phyloP scores from a whole-genome alignment of 805 yeast species.

The Pichia californica region DNA sequence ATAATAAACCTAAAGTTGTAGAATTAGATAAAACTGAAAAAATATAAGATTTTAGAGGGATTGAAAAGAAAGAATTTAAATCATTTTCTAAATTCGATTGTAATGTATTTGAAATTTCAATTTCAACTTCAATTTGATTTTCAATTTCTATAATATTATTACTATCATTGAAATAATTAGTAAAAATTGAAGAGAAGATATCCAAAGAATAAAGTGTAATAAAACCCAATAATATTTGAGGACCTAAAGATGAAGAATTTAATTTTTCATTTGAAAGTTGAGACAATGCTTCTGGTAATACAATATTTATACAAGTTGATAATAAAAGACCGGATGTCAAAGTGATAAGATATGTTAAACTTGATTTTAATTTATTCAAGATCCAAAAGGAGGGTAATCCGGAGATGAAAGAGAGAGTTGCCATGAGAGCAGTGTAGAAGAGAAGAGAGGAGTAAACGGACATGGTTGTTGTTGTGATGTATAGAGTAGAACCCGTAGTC shows the following conservation, averaged over 20 bases:
- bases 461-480: not conserved
- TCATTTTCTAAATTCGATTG: too few species aligned
- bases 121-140: too few species aligned
- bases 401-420: conserved; percentile 8
- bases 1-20: conserved; percentile 52
- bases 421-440: conserved; percentile 5
- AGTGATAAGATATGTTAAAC: conserved; percentile 2
- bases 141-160: not conserved
- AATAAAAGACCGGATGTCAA: conserved; percentile 13
- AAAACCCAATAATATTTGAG: conserved; percentile 11
- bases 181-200: not conserved
- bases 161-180: not conserved
- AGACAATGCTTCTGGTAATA: conserved; percentile 12
- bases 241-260: conserved; percentile 6
- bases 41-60: not conserved
- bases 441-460: not conserved
- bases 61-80: too few species aligned
- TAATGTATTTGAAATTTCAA: not conserved
- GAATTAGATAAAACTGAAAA: conserved; percentile 35
- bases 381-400: conserved; percentile 12
- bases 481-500: not conserved
- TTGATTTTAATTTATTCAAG: not conserved
- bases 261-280: not conserved
- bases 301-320: conserved; percentile 10
- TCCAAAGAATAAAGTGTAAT: conserved; percentile 9